A percentile compares a stretch with the other conserved stretches of the same genome.
phyloP scores from a whole-genome alignment of 108 stramenopile species.

The Nitzschia sp. region DNA sequence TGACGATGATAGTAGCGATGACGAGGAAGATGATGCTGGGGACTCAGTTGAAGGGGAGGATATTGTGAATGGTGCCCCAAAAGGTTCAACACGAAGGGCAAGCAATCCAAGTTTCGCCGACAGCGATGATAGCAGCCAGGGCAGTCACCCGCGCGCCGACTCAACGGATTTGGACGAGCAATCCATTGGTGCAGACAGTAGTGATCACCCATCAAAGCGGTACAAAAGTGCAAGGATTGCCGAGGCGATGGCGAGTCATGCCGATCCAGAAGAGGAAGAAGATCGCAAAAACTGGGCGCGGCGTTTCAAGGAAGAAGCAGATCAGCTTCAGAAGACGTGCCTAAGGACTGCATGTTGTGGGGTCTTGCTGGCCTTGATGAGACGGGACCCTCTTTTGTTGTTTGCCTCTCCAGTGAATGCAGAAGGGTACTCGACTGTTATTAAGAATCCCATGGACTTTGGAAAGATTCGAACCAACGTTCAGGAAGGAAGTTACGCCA shows the following conservation, averaged over 20 bases:
- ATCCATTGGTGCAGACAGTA: neutral
- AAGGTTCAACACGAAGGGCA: neutral
- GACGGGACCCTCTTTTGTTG: conserved; percentile 74
- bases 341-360: conserved; percentile 64
- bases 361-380: conserved; percentile 60
- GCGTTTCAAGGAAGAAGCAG: conserved; percentile 53
- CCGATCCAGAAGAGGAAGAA: conserved; percentile 8
- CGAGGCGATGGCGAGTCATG: conserved; percentile 6
- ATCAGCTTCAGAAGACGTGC: conserved; percentile 56
- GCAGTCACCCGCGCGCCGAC: conserved; percentile 3
- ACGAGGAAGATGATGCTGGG: conserved; percentile 8
- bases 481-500: conserved; percentile 50
- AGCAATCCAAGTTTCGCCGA: neutral
- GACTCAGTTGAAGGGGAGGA: neutral
- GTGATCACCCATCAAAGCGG: conserved; percentile 11
- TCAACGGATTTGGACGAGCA: conserved; percentile 23
- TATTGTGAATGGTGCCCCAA: neutral
- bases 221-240: conserved; percentile 17
- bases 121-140: conserved; percentile 17
- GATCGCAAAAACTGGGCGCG: conserved; percentile 38
- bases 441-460: conserved; percentile 77
- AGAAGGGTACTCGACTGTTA: conserved; percentile 59
- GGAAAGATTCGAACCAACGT: conserved; percentile 65
- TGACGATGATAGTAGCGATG: conserved; percentile 3
- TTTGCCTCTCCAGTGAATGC: conserved; percentile 77